Conservation (phyloP, 352 stramenopile species). For the Phytopythium boreale region DNA sequence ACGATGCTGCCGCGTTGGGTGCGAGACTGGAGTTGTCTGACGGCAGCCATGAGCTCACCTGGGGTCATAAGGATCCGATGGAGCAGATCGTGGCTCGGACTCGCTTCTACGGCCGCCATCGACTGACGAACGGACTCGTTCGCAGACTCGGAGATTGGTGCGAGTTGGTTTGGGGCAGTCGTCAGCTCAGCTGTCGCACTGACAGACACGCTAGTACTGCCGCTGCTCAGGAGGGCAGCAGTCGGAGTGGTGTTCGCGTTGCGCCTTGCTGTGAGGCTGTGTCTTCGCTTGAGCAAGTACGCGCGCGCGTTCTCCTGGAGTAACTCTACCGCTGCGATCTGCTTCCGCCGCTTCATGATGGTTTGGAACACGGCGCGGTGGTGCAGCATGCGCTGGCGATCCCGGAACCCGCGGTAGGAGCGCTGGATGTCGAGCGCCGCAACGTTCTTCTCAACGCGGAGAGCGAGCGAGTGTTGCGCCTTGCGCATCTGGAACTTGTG, state of each 20-base stretch:
- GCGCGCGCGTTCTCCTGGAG: constrained; percentile 64
- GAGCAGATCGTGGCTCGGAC: not conserved
- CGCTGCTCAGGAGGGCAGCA: not conserved
- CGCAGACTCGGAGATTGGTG: not conserved
- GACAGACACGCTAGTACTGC: too few species aligned
- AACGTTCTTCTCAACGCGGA: constrained; percentile 45
- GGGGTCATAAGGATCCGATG: constrained; percentile 20
- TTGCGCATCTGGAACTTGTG: constrained; percentile 59
- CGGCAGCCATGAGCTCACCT: constrained; percentile 24
- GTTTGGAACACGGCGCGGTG: constrained; percentile 50
- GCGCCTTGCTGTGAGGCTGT: constrained; percentile 3
- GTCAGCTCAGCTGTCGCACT: not conserved
- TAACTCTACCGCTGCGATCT: constrained; percentile 53
- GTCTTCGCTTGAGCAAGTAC: constrained; percentile 50
- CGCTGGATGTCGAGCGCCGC: constrained; percentile 65
- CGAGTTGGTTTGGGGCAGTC: not conserved
- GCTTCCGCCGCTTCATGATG: constrained; percentile 37
- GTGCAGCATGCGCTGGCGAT: constrained; percentile 45
- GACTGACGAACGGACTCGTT: not conserved
- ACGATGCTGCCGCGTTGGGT: not conserved
- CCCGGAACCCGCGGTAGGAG: constrained; percentile 55
- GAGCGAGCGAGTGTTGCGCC: constrained; percentile 38
- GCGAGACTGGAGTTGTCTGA: constrained; percentile 6
- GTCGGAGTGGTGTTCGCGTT: not conserved
- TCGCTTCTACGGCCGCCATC: not conserved